A percentile compares a stretch with the other conserved stretches of the same genome.
phyloP scores from a whole-genome alignment of 306 rosid genomes.

The Casuarina equisetifolia region DNA sequence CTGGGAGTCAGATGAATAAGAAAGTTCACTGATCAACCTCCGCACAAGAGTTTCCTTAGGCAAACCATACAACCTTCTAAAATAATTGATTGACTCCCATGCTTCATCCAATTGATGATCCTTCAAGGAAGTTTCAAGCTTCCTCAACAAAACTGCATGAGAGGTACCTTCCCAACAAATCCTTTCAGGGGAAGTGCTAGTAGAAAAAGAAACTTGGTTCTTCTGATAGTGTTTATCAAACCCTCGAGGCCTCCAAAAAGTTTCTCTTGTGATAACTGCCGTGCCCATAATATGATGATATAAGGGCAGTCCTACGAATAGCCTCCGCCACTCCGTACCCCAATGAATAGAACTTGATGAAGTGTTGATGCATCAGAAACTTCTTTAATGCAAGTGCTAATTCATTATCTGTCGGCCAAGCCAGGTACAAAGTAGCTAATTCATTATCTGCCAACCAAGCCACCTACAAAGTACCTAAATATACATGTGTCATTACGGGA shows the following conservation, averaged over 20 bases:
- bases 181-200: constrained; percentile 34
- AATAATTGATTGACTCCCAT: constrained; percentile 65
- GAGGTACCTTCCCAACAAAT: constrained; percentile 81
- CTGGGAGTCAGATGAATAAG: constrained; percentile 50
- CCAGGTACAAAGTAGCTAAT: no score
- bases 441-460: background rate
- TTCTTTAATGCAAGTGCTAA: constrained; percentile 3
- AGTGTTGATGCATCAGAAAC: background rate
- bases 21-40: constrained; percentile 56
- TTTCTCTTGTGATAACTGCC: background rate
- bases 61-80: constrained; percentile 67
- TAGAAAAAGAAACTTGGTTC: constrained; percentile 29
- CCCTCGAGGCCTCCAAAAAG: constrained; percentile 12
- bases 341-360: background rate
- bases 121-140: constrained; percentile 57
- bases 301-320: constrained; percentile 15
- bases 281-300: constrained; percentile 5
- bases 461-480: background rate
- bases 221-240: constrained; percentile 14
- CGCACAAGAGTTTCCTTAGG: constrained; percentile 51
- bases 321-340: constrained; percentile 33
- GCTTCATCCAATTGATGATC: constrained; percentile 56
- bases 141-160: constrained; percentile 43
- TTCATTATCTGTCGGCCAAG: no score
- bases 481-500: background rate